Evolutionary conservation across 306 rosid genomes (phyloP), one percentile per base, ranked within the genome.

Genomic region (Quillaja saponaria): DNA sequence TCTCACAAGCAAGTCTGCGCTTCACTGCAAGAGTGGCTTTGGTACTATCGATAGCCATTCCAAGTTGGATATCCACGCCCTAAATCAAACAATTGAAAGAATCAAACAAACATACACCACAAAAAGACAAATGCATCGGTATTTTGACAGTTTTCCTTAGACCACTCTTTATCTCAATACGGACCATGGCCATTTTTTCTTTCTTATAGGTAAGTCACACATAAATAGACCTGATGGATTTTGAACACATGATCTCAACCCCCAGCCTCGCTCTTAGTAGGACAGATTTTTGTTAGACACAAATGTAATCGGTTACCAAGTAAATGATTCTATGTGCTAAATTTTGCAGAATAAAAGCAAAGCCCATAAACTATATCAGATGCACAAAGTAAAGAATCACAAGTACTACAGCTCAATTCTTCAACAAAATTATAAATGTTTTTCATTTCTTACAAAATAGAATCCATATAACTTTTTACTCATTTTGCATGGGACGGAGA

Each of bases 21-120:
- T 92, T 92, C 50, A 92, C 98, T 17, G 98, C 98, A 52, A 92
- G 96, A 70, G 98, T 92, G 46, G 98, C 98, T 84, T 92, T 88
- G 50, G 96, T 69, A 72, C 98, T 92, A 80, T 92, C 96, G 65
- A 92, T 86, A 61, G 98, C 98, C 83, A 92, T 74, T 69, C 98
- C 98, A 67, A 92, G 90, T 79, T 88, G 98, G 69, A 89, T 89
- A 78, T 92, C 98, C 41, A 84, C 95, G 77, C 95, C 94, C 98
- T 89, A 39, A 47, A 47, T 15, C 49, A 78, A 39, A 68, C 34
- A 47, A 50, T n/a, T 53, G 12, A 50, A 66, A 65, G 49, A 66
- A 71, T 34, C 58, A 20, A 75, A 55, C 21, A 20, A 42, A 10
- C 16, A 33, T 34, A 42, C 44, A 19, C 35, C 41, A 13, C 34